phyloP scores from a whole-genome alignment of 1,284 basidiomycete species.

The Melanopsichium pennsylvanicum region DNA sequence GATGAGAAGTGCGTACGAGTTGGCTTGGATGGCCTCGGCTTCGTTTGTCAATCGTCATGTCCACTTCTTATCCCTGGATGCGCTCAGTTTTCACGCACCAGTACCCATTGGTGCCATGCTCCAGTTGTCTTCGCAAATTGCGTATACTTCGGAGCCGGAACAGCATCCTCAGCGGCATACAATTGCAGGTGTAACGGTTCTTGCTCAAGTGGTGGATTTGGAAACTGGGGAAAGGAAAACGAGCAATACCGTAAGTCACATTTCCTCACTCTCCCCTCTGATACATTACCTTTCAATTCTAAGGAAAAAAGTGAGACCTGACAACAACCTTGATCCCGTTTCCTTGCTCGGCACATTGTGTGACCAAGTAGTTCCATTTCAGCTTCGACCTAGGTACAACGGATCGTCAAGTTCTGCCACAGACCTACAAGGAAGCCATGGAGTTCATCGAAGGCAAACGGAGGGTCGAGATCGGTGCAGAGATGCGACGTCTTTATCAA shows the following conservation, averaged over 20 bases:
- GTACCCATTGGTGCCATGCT: slow-evolving; percentile 61
- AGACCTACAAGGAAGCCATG: slow-evolving; percentile 58
- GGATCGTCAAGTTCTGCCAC: slow-evolving; percentile 32
- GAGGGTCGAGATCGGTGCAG: slow-evolving; percentile 47
- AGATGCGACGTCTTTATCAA: slow-evolving; percentile 50
- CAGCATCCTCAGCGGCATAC: slow-evolving; percentile 10
- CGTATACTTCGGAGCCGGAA: slow-evolving; percentile 41
- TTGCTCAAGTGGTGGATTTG: slow-evolving; percentile 55
- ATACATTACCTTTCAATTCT: neutral
- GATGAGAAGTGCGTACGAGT: slow-evolving; percentile 65
- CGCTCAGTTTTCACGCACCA: slow-evolving; percentile 56
- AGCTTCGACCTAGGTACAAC: slow-evolving; percentile 52
- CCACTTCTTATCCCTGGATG: slow-evolving; percentile 65
- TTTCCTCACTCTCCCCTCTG: neutral
- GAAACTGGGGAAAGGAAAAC: slow-evolving; percentile 43
- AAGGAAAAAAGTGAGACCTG: no score
- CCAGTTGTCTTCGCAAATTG: slow-evolving; percentile 53
- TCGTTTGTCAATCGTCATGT: slow-evolving; percentile 62
- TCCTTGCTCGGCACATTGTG: neutral
- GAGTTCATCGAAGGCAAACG: slow-evolving; percentile 59
- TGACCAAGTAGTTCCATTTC: slow-evolving; percentile 48
- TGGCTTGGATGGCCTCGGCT: slow-evolving; percentile 64
- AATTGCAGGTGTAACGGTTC: slow-evolving; percentile 50
- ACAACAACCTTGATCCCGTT: no score
- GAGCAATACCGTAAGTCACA: slow-evolving; percentile 49